Evolutionary conservation across 805 yeast species (phyloP).

Genomic region (Debaryomyces maramus): DNA sequence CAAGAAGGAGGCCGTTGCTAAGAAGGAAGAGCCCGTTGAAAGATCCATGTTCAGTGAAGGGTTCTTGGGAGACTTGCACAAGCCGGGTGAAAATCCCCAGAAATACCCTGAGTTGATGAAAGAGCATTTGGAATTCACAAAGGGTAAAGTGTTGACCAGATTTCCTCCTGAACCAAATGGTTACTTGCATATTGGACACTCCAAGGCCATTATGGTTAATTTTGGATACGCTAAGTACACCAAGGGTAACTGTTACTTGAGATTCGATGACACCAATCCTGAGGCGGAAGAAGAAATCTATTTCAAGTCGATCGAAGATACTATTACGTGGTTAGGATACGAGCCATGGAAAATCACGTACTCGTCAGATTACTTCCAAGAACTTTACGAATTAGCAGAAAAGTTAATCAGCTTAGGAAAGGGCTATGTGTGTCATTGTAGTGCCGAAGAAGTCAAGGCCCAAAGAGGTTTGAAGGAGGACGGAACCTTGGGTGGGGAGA

Average conservation of each 20-base stretch:
- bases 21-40: slow-evolving; percentile 17
- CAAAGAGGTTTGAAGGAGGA: slow-evolving; percentile 90
- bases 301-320: slow-evolving; percentile 77
- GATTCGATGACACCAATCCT: slow-evolving; percentile 98
- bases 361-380: slow-evolving; percentile 92
- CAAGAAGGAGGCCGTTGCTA: slow-evolving; percentile 18
- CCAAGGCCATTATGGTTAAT: slow-evolving; percentile 96
- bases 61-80: slow-evolving; percentile 90
- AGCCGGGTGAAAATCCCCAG: slow-evolving; percentile 94
- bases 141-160: slow-evolving; percentile 85
- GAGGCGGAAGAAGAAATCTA: slow-evolving; percentile 96
- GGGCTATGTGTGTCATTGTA: slow-evolving; percentile 93
- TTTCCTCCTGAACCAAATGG: slow-evolving; percentile 99
- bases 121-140: slow-evolving; percentile 74
- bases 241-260: slow-evolving; percentile 83
- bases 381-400: slow-evolving; percentile 87
- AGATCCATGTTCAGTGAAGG: slow-evolving; percentile 94
- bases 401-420: slow-evolving; percentile 63
- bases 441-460: slow-evolving; percentile 84
- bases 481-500: slow-evolving; percentile 92
- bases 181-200: slow-evolving; percentile 94
- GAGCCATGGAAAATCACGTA: slow-evolving; percentile 92
- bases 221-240: slow-evolving; percentile 93
- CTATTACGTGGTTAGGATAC: slow-evolving; percentile 94
- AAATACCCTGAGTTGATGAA: slow-evolving; percentile 79